A percentile compares a stretch with the other conserved stretches of the same genome.
These are phyloP conservation scores for Triadica sebifera DNA, from an alignment of 345 rosid genomes.

Conservation along the genomic window DNA sequence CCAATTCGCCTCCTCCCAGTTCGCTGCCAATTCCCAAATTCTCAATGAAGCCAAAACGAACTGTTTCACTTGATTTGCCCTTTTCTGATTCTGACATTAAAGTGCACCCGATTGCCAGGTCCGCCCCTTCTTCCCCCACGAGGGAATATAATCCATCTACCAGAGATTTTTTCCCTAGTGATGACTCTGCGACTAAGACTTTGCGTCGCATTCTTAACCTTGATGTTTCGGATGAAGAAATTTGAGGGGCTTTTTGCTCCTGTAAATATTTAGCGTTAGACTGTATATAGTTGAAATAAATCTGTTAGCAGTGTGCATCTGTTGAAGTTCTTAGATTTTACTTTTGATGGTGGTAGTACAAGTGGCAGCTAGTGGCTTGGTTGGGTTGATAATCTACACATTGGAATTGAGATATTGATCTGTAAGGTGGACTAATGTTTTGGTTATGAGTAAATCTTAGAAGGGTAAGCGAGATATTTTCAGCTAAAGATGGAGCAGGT, in stretches of 20 bases:
- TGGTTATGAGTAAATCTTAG: conserved; percentile 23
- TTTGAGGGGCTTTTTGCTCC: conserved; percentile 39
- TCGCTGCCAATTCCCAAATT: conserved; percentile 92
- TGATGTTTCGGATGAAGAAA: conserved; percentile 58
- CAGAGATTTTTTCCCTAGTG: conserved; percentile 46
- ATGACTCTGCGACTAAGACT: conserved; percentile 79
- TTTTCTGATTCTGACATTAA: conserved; percentile 31
- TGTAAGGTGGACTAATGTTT: conserved; percentile 17
- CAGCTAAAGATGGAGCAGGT: conserved; percentile 11
- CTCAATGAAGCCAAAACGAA: conserved; percentile 58
- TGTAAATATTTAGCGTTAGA: conserved; percentile 53
- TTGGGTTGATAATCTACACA: conserved; percentile 35
- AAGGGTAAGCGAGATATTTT: conserved; percentile 9
- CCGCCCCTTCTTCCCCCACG: conserved; percentile 88
- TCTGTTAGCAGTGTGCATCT: conserved; percentile 33
- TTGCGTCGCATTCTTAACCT: conserved; percentile 95
- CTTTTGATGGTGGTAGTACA: conserved; percentile 23
- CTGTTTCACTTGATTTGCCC: conserved; percentile 61
- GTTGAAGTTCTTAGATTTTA: conserved; percentile 35
- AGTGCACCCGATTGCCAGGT: conserved; percentile 53
- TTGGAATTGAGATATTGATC: conserved; percentile 19
- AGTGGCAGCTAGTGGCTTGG: conserved; percentile 34
- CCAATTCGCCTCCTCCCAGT: conserved; percentile 93
- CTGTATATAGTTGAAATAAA: conserved; percentile 60
- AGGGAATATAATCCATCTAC: conserved; percentile 42